phyloP scores from a whole-genome alignment of 2,329 filamentous ascomycete genomes.

The Exophiala xenobiotica region DNA sequence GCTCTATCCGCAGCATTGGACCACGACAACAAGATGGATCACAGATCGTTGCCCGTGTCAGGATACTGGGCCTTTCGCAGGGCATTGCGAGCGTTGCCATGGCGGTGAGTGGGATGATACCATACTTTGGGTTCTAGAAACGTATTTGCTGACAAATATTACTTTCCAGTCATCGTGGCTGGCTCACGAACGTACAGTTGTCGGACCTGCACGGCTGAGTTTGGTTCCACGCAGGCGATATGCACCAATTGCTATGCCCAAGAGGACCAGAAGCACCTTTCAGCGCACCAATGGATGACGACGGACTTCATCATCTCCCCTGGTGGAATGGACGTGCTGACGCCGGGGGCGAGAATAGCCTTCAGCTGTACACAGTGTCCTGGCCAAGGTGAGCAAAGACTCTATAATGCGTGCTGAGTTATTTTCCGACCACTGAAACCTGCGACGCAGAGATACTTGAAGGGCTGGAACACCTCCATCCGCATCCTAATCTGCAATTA shows the following conservation, averaged over 20 bases:
- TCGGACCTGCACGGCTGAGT: slow-evolving; percentile 1
- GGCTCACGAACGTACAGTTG: slow-evolving; percentile 1
- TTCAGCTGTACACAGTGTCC: slow-evolving; percentile 1
- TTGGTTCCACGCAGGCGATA: not conserved
- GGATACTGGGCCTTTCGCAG: not conserved
- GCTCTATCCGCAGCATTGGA: slow-evolving; percentile 4
- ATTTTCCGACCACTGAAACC: too few relatives aligned
- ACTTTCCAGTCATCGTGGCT: not conserved
- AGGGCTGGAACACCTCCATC: slow-evolving; percentile 4
- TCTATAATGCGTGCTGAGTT: too few relatives aligned
- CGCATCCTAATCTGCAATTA: slow-evolving; percentile 3
- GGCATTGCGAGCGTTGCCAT: not conserved
- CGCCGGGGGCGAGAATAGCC: not conserved
- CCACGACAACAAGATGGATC: not conserved
- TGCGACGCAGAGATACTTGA: slow-evolving; percentile 1
- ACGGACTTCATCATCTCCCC: not conserved
- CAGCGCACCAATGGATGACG: slow-evolving; percentile 3
- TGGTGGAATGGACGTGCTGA: not conserved
- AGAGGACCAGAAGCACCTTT: slow-evolving; percentile 3
- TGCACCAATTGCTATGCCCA: not conserved
- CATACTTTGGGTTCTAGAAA: not conserved
- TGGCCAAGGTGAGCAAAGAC: not conserved
- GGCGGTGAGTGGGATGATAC: not conserved
- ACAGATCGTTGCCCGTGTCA: not conserved
- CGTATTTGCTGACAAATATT: not conserved